A percentile compares a stretch with the other conserved stretches of the same genome.
phyloP scores from a whole-genome alignment of 2,329 filamentous ascomycete genomes.

The Hypoxylon rubiginosum region DNA sequence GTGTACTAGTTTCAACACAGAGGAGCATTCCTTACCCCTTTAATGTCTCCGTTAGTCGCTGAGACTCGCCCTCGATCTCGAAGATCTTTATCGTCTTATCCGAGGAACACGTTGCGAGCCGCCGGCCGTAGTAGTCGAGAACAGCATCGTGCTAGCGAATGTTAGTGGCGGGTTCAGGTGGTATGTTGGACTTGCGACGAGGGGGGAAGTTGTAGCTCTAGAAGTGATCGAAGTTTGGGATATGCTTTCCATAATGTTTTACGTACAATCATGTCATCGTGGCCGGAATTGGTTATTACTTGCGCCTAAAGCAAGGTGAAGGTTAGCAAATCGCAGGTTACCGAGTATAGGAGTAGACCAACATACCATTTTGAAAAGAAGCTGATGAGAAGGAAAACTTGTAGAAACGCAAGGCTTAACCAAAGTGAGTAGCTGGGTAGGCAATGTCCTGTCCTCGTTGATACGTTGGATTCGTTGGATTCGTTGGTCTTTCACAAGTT shows the following conservation, averaged over 20 bases:
- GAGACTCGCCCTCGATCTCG: constrained; percentile 93
- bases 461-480: constrained; percentile 19
- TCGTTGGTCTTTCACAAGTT: constrained; percentile 23
- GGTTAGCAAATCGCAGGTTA: constrained; percentile 17
- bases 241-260: constrained; percentile 16
- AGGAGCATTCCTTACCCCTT: constrained; percentile 78
- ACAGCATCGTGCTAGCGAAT: constrained; percentile 88
- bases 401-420: constrained; percentile 5
- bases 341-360: background rate
- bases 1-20: constrained; percentile 6
- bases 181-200: background rate
- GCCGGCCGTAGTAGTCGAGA: constrained; percentile 97
- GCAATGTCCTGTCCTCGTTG: constrained; percentile 10
- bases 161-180: constrained; percentile 41
- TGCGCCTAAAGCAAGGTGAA: constrained; percentile 61
- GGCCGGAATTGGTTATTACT: constrained; percentile 86
- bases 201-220: constrained; percentile 4
- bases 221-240: constrained; percentile 5
- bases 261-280: constrained; percentile 99
- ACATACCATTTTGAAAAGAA: constrained; percentile 45
- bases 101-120: constrained; percentile 96
- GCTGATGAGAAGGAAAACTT: constrained; percentile 1
- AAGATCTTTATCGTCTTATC: constrained; percentile 99
- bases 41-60: constrained; percentile 90
- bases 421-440: background rate